Conservation (phyloP, 2,329 filamentous ascomycete species). For the Elsinoe arachidis region DNA sequence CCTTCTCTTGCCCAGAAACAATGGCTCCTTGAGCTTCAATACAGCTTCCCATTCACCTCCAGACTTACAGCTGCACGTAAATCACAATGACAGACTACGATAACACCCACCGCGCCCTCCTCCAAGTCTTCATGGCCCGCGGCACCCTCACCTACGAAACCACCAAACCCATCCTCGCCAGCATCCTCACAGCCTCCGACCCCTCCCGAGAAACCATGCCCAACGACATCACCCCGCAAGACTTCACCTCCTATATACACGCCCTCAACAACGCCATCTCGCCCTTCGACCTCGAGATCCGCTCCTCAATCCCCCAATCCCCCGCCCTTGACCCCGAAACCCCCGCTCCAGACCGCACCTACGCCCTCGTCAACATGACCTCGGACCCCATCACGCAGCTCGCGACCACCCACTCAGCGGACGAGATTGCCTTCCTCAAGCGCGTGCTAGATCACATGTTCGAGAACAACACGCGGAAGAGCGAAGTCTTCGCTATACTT, state of each 20-base stretch:
- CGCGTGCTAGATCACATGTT: slow-evolving; percentile 86
- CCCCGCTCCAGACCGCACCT: slow-evolving; percentile 47
- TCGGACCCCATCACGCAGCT: slow-evolving; percentile 80
- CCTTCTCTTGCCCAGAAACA: background rate
- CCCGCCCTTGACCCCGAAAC: background rate
- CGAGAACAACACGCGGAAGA: slow-evolving; percentile 71
- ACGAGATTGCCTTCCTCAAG: slow-evolving; percentile 86
- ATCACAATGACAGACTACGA: slow-evolving; percentile 34
- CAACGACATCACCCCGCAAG: slow-evolving; percentile 58
- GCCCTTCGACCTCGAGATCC: slow-evolving; percentile 79
- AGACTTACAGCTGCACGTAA: background rate
- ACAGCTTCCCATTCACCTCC: background rate
- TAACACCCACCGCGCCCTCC: slow-evolving; percentile 73
- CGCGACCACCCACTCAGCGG: slow-evolving; percentile 67
- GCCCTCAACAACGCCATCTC: slow-evolving; percentile 64
- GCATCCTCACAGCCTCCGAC: slow-evolving; percentile 56
- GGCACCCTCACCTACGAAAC: slow-evolving; percentile 69
- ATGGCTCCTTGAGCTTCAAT: background rate
- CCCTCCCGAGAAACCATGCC: slow-evolving; percentile 39
- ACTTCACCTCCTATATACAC: slow-evolving; percentile 60
- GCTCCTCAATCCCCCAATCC: slow-evolving; percentile 56
- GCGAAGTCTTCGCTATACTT: slow-evolving; percentile 75
- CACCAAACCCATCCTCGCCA: slow-evolving; percentile 64
- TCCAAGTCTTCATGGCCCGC: slow-evolving; percentile 77
- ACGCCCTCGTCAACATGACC: slow-evolving; percentile 78